phyloP scores from a whole-genome alignment of 164 flowering plant genomes.

The Brasenia schreberi region DNA sequence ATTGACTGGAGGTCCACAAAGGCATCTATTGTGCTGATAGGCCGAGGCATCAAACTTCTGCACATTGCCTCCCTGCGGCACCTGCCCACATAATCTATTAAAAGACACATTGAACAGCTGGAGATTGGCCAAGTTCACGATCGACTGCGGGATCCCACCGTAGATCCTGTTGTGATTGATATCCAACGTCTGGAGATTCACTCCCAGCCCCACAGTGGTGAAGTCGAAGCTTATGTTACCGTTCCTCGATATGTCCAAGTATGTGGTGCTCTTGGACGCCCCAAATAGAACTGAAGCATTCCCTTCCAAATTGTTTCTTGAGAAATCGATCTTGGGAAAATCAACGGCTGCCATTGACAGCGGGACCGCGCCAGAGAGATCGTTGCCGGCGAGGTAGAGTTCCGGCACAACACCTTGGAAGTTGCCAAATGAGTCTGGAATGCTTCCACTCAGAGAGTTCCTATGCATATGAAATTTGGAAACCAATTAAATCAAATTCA shows the following conservation, averaged over 20 bases:
- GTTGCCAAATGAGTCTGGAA: no score
- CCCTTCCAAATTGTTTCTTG: neutral
- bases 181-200: slow-evolving; percentile 23
- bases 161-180: slow-evolving; percentile 35
- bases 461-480: no score
- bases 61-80: slow-evolving; percentile 21
- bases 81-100: slow-evolving; percentile 22
- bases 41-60: slow-evolving; percentile 5
- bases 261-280: slow-evolving; percentile 17
- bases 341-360: neutral
- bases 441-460: no score
- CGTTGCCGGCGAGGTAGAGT: neutral
- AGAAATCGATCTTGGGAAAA: neutral
- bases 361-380: neutral
- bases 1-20: slow-evolving; percentile 18
- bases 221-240: slow-evolving; percentile 25
- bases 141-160: slow-evolving; percentile 29
- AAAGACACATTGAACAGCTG: slow-evolving; percentile 21
- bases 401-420: neutral
- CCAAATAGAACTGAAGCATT: neutral
- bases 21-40: slow-evolving; percentile 16
- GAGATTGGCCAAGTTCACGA: slow-evolving; percentile 8
- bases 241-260: slow-evolving; percentile 20
- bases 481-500: no score
- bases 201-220: slow-evolving; percentile 29